Conservation (phyloP, 2,329 filamentous ascomycete genomes). For the Gnomoniopsis sp. region DNA sequence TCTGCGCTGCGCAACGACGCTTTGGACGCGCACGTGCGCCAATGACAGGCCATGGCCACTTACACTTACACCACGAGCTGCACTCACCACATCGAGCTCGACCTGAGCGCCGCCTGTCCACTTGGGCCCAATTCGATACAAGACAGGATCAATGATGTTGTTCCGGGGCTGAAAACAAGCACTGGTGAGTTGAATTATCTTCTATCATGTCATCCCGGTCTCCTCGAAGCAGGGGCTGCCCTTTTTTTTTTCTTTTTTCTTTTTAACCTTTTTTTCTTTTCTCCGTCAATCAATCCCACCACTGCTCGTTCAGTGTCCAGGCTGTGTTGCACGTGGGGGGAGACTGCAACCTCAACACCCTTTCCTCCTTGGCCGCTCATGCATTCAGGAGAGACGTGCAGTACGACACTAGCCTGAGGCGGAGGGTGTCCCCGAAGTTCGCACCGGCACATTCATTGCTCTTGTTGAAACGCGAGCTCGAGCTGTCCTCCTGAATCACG, state of each 20-base stretch:
- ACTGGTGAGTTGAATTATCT: constrained; percentile 40
- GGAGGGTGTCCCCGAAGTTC: background rate
- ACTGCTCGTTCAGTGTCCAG: background rate
- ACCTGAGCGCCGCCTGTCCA: constrained; percentile 42
- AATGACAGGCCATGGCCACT: constrained; percentile 15
- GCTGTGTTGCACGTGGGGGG: too few relatives aligned
- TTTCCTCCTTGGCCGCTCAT: background rate
- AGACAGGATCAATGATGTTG: constrained; percentile 50
- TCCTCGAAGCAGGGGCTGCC: constrained; percentile 32
- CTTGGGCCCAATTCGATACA: constrained; percentile 41
- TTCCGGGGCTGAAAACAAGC: constrained; percentile 57
- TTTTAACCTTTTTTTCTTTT: constrained; percentile 9
- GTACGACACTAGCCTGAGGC: background rate
- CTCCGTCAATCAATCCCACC: background rate
- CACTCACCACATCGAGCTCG: constrained; percentile 36
- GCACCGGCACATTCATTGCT: background rate
- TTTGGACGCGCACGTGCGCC: background rate
- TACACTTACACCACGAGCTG: constrained; percentile 8
- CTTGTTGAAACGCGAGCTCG: background rate
- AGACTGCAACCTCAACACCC: background rate
- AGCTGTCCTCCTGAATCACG: background rate
- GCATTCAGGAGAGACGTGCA: background rate
- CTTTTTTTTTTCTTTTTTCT: constrained; percentile 16
- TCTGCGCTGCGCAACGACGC: background rate
- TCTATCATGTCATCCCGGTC: background rate